Conservation (phyloP, 2,329 filamentous ascomycete species). For the Rachicladosporium sp. region DNA sequence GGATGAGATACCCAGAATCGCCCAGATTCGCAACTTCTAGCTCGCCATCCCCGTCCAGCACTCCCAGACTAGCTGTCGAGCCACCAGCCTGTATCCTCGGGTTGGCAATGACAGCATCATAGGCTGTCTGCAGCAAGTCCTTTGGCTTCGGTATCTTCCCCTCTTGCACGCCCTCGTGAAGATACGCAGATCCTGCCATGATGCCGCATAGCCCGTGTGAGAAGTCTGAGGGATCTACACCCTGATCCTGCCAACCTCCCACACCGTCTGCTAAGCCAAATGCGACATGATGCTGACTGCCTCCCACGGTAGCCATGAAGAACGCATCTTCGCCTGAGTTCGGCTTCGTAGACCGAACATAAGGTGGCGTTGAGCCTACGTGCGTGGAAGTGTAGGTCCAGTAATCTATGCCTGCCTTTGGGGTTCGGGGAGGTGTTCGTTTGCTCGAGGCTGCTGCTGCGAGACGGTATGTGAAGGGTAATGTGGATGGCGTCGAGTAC, state of each 20-base stretch:
- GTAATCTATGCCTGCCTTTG: conserved; percentile 39
- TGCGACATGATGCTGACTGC: conserved; percentile 57
- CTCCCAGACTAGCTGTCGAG: conserved; percentile 81
- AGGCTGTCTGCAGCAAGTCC: conserved; percentile 68
- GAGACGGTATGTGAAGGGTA: conserved; percentile 25
- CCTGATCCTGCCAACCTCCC: conserved; percentile 85
- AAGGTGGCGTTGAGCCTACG: conserved; percentile 34
- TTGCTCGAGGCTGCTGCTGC: conserved; percentile 26
- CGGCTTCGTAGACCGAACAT: conserved; percentile 37
- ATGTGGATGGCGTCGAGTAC: conserved; percentile 3
- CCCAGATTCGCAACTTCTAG: conserved; percentile 88
- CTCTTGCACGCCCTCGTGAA: conserved; percentile 29
- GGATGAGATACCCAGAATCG: conserved; percentile 83
- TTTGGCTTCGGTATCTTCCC: conserved; percentile 36
- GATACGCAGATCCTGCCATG: conserved; percentile 51
- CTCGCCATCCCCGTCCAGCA: conserved; percentile 58
- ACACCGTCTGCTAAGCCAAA: conserved; percentile 91
- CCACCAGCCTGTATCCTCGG: conserved; percentile 65
- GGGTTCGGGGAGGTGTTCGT: conserved; percentile 20
- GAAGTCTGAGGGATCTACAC: conserved; percentile 89
- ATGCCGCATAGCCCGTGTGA: conserved; percentile 87
- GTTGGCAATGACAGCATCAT: conserved; percentile 69
- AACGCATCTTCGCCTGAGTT: conserved; percentile 90
- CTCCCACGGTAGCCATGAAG: conserved; percentile 66
- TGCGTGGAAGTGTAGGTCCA: conserved; percentile 23